A percentile compares a stretch with the other conserved stretches of the same genome.
Conservation (phyloP, 768 basidiomycete species). For the Amylocystis lapponica region DNA sequence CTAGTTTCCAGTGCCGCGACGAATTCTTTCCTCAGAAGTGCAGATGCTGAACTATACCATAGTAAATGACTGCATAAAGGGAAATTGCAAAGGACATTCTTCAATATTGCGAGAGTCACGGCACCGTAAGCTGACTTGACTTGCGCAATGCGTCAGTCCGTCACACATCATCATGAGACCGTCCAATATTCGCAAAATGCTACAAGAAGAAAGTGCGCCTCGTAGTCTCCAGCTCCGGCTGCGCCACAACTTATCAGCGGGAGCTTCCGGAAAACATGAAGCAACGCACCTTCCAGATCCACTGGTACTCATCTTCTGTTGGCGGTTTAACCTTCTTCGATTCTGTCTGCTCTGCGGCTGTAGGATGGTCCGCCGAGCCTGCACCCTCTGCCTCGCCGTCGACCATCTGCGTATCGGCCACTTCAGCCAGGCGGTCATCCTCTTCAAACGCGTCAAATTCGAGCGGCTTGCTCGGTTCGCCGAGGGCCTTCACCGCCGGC, state of each 20-base stretch:
- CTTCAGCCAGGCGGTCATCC: slow-evolving; percentile 20
- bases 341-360: slow-evolving; percentile 4
- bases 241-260: slow-evolving; percentile 6
- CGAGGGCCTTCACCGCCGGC: slow-evolving; percentile 70
- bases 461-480: slow-evolving; percentile 53
- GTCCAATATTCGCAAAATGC: too few species aligned
- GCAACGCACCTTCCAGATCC: slow-evolving; percentile 81
- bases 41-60: too few species aligned
- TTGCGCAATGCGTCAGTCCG: too few species aligned
- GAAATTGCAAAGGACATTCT: too few species aligned
- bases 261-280: neutral
- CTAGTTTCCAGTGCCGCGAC: too few species aligned
- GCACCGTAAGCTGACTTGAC: too few species aligned
- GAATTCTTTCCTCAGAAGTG: too few species aligned
- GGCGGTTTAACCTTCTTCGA: slow-evolving; percentile 43
- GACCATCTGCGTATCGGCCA: slow-evolving; percentile 28
- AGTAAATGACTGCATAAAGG: too few species aligned
- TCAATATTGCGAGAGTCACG: too few species aligned
- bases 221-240: slow-evolving; percentile 93
- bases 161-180: too few species aligned
- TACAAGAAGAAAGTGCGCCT: slow-evolving; percentile 89
- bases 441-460: slow-evolving; percentile 41
- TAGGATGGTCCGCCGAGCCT: slow-evolving; percentile 16
- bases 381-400: slow-evolving; percentile 21
- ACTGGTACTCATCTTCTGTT: slow-evolving; percentile 73